Evolutionary conservation across 345 rosid genomes (phyloP), one percentile per base, ranked within the genome.

Genomic region (Euphorbia tirucalli): DNA sequence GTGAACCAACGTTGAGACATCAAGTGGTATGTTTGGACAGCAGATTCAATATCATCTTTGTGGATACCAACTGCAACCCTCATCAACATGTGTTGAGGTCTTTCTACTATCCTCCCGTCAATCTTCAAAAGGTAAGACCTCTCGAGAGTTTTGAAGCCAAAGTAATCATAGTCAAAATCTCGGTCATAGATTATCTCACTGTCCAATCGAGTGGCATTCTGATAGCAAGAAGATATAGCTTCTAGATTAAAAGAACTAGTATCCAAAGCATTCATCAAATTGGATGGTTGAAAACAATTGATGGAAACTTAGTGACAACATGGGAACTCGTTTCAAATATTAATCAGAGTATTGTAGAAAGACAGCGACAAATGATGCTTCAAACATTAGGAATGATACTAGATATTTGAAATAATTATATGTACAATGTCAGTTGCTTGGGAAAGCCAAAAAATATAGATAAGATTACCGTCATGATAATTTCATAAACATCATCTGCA

Each of bases 1-100:
- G 92, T 93, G 78, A 93, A 93, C 96, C 95, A 90, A 27, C 98
- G 80, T 41, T 90, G 96, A 75, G 96, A 81, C 96, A 90, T 93
- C 83, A 89, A 75, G 66, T 90, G 95, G 75, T 93, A 90, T 13
- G 96, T 89, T 78, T 71, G 72, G 74, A 89, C 71, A 0, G 63
- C 86, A 68, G 93, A 89, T 43, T 88, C 97, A 77, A 88, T 79
- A 65, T 89, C 90, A 69, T 83, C 81, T 73, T 87, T 87, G 77
- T 89, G 95, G 52, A 93, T 87, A 15, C 95, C 96, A 82, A 88
- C 93, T 76, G 92, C 67, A 71, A 89, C 98, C 83, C 96, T 90
- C 98, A 90, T 93, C 75, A 93, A 70, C 95, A 93, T 90, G 81
- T 90, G 91, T 35, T 93, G 96, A 2, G 93, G 95, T 60, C 95